These are phyloP conservation scores for Tolypocladium amazonense DNA, from an alignment of 2,329 filamentous ascomycete species.

Conservation along the genomic window DNA sequence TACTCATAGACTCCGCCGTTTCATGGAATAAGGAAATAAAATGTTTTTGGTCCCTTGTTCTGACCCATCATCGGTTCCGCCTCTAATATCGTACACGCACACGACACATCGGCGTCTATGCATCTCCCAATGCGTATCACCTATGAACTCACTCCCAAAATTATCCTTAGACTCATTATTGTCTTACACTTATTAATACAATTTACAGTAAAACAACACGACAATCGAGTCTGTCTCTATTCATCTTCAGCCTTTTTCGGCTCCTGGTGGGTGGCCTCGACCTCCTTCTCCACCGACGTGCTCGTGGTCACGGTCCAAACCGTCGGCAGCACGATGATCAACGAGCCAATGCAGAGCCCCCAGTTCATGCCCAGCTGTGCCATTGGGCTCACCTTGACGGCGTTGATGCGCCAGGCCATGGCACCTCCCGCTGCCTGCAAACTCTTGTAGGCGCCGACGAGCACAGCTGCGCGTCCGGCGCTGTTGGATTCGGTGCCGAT, in stretches of 20 bases:
- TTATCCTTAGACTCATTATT: too few species aligned
- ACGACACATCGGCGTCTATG: too few species aligned
- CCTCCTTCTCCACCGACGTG: conserved; percentile 14
- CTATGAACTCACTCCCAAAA: too few species aligned
- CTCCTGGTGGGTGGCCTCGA: not conserved
- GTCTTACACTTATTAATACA: not conserved
- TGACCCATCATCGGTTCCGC: too few species aligned
- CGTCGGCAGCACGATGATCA: conserved; percentile 29
- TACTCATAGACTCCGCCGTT: not conserved
- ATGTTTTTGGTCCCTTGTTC: too few species aligned
- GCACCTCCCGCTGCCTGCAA: conserved; percentile 31
- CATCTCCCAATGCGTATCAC: too few species aligned
- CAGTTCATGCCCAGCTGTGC: conserved; percentile 34
- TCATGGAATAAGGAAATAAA: too few species aligned
- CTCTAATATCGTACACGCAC: too few species aligned
- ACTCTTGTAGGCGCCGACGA: conserved; percentile 36
- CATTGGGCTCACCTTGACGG: conserved; percentile 22
- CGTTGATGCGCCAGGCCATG: conserved; percentile 34
- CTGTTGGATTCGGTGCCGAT: conserved; percentile 34
- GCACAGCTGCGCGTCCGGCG: conserved; percentile 26
- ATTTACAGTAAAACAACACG: not conserved
- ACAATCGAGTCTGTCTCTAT: not conserved
- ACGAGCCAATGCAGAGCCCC: conserved; percentile 31
- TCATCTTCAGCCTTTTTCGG: not conserved
- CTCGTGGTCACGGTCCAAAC: conserved; percentile 25